These are phyloP conservation scores for Rhododendron vialii DNA, from an alignment of 148 eudicot species.

Conservation along the genomic window DNA sequence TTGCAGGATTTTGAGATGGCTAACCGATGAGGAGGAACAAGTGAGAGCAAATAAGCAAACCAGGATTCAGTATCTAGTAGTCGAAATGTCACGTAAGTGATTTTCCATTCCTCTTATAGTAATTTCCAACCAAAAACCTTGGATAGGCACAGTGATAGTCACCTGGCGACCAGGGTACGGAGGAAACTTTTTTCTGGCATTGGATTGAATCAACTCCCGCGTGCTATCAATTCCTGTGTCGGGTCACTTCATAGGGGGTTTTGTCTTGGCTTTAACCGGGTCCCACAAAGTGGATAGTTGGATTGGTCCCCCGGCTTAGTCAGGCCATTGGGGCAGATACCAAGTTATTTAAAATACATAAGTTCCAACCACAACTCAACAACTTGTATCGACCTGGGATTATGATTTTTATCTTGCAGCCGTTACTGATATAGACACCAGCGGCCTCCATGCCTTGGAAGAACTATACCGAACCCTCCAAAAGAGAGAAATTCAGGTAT, in stretches of 20 bases:
- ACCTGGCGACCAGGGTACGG: too few species aligned
- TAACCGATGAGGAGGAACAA: constrained; percentile 46
- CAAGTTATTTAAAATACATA: neutral
- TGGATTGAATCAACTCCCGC: too few species aligned
- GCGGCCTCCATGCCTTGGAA: constrained; percentile 67
- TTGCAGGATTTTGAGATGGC: constrained; percentile 14
- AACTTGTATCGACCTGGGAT: neutral
- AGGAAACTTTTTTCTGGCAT: too few species aligned
- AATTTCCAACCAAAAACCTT: too few species aligned
- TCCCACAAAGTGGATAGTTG: too few species aligned
- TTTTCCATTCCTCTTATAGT: neutral
- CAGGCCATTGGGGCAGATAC: neutral
- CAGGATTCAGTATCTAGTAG: constrained; percentile 30
- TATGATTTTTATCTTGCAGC: constrained; percentile 35
- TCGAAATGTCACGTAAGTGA: constrained; percentile 68
- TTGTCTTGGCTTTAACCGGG: too few species aligned
- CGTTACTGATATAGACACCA: constrained; percentile 69
- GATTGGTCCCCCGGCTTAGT: too few species aligned
- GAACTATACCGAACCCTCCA: constrained; percentile 46
- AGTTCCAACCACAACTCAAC: neutral
- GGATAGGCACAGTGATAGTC: too few species aligned
- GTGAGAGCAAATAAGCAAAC: constrained; percentile 22
- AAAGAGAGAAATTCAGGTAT: constrained; percentile 52
- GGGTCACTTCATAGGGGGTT: too few species aligned
- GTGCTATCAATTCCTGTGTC: too few species aligned